Base-by-base conservation (phyloP, 2,329 filamentous ascomycete species). In the Diaporthe citrichinensis region DNA sequence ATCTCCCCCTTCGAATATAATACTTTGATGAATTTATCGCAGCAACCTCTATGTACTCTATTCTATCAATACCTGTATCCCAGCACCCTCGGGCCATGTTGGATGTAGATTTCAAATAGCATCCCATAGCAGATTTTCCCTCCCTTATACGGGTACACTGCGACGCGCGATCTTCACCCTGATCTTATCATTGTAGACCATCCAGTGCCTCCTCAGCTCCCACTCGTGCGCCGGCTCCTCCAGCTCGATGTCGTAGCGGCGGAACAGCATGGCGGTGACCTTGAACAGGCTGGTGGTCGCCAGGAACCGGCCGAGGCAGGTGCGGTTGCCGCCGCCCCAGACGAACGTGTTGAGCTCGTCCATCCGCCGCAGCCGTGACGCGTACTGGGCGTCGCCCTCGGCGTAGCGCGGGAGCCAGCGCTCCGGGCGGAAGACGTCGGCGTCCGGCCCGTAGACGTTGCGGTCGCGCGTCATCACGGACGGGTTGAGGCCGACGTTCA, bases 281-380 rank as follows among this genome's bases (percentile, higher is more conserved):
- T 57, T 34, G 53, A 57, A 31, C 28, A 57, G 53, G 53, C 53
- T 31, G 53, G 53, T 57, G 23, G 49, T 53, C 12, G 72, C 72
- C 34, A 74, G 68, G 39, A 68, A 74, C 12, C 72, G 51, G 36
- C 72, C 72, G 53, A 74, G 57, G 28, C 72, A 74, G 7, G 59
- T 55, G 25, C 72, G 72, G 28, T 62, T 58, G 2, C 72, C 72
- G 49, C 72, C 62, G 7, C 72, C 49, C 49, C 49, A 53, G 23
- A 34, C 55, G 23, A 74, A 74, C 2, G 41, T 71, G 34, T 69
- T 41, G 53, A 74, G 62, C 51, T 74, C 65, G 4, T 57, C 31
- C 72, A 74, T 74, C 4, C 44, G 34, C 17, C 31, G 25, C 15
- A 55, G 51, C 28, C 72, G 36, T 1, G 53, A 25, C 17, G 67